Evolutionary conservation across 495 filamentous ascomycete species (phyloP).

Genomic region (Penicillium tannophilum): DNA sequence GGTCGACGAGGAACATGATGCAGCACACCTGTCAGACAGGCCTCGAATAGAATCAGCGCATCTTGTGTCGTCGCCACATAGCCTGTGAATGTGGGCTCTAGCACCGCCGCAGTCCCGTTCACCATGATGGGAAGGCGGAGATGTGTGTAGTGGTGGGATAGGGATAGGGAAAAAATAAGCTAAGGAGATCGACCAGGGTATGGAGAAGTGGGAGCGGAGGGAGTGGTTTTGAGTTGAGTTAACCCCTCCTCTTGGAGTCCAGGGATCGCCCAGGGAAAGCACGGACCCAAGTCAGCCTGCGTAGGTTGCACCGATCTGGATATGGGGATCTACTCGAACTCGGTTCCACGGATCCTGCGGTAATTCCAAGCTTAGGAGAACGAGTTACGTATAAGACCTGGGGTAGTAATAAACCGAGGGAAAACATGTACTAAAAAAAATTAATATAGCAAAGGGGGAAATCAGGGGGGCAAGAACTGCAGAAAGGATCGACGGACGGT

Average conservation of each 20-base stretch:
- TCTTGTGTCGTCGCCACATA: constrained; percentile 72
- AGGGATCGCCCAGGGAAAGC: constrained; percentile 41
- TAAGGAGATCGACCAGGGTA: constrained; percentile 39
- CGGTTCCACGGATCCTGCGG: constrained; percentile 41
- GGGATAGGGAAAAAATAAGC: constrained; percentile 24
- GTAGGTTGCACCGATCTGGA: constrained; percentile 37
- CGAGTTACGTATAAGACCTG: neutral
- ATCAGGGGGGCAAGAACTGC: constrained; percentile 10
- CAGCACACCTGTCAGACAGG: constrained; percentile 66
- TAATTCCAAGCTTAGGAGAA: constrained; percentile 31
- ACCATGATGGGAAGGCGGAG: constrained; percentile 39
- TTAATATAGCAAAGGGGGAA: neutral
- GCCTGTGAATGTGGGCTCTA: constrained; percentile 64
- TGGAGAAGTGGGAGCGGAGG: constrained; percentile 31
- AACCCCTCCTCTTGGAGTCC: constrained; percentile 33
- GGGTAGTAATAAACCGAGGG: neutral
- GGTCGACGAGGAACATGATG: constrained; percentile 79
- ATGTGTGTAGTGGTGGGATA: constrained; percentile 1
- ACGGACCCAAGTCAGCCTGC: constrained; percentile 38
- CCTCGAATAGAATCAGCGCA: constrained; percentile 75
- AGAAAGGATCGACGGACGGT: constrained; percentile 9
- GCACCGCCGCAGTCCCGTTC: constrained; percentile 47
- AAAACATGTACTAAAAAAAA: constrained; percentile 6
- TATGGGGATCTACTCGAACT: constrained; percentile 28
- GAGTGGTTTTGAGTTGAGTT: constrained; percentile 39